A percentile compares a stretch with the other conserved stretches of the same genome.
These are phyloP conservation scores for Arthroderma sp. DNA, from an alignment of 2,329 filamentous ascomycete genomes.

Conservation along the genomic window DNA sequence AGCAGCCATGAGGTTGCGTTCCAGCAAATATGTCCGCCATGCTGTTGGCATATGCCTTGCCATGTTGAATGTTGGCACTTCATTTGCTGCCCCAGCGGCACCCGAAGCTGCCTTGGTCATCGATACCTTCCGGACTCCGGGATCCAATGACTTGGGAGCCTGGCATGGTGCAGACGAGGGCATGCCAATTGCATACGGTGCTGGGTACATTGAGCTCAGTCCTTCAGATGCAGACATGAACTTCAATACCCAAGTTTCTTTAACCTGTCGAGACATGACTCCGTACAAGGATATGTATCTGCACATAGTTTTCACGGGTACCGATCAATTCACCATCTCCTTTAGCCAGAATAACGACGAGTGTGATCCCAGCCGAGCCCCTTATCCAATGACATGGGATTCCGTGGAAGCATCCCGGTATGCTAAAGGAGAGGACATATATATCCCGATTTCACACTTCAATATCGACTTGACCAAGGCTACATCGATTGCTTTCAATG, in stretches of 20 bases:
- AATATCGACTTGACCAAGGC: slow-evolving; percentile 44
- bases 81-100: not conserved
- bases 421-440: slow-evolving; percentile 42
- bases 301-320: slow-evolving; percentile 51
- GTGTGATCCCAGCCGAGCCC: slow-evolving; percentile 43
- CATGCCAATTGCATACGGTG: slow-evolving; percentile 40
- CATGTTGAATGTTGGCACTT: not conserved
- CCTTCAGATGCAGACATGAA: slow-evolving; percentile 48
- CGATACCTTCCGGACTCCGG: slow-evolving; percentile 44
- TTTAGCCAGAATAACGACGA: slow-evolving; percentile 53
- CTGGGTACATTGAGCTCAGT: slow-evolving; percentile 41
- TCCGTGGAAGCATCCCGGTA: slow-evolving; percentile 53
- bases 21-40: too few species aligned
- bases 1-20: too few species aligned
- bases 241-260: slow-evolving; percentile 47
- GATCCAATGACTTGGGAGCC: slow-evolving; percentile 47
- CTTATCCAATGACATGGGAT: slow-evolving; percentile 56
- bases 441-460: slow-evolving; percentile 56
- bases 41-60: not conserved
- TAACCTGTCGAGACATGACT: slow-evolving; percentile 43
- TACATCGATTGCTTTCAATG: slow-evolving; percentile 50
- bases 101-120: slow-evolving; percentile 32
- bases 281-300: slow-evolving; percentile 46
- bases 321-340: slow-evolving; percentile 49
- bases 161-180: slow-evolving; percentile 56